Evolutionary conservation across 2,329 filamentous ascomycete species (phyloP).

Genomic region (Microdochium paspali): DNA sequence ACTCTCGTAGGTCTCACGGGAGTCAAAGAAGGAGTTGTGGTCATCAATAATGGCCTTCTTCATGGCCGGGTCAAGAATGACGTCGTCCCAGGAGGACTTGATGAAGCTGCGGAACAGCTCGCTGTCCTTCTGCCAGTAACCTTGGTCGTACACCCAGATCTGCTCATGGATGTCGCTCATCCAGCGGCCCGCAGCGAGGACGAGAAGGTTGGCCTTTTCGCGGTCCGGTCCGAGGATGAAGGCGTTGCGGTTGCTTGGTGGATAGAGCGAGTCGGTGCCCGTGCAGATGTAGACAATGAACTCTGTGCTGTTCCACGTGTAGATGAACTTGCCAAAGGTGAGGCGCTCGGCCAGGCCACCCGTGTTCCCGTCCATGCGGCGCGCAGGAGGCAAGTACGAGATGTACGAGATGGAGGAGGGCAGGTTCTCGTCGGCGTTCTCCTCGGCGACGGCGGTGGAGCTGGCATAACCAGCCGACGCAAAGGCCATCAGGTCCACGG

Average conservation of each 20-base stretch:
- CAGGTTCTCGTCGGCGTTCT: constrained; percentile 12
- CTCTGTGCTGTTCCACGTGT: constrained; percentile 28
- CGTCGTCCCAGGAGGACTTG: constrained; percentile 51
- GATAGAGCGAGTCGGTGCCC: constrained; percentile 26
- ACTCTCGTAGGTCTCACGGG: constrained; percentile 44
- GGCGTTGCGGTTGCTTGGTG: constrained; percentile 20
- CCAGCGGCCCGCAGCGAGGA: constrained; percentile 47
- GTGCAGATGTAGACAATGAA: constrained; percentile 34
- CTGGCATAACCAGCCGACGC: constrained; percentile 28
- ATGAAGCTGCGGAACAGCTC: constrained; percentile 49
- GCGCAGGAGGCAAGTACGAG: constrained; percentile 26
- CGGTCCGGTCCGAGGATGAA: constrained; percentile 27
- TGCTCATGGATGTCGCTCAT: constrained; percentile 48
- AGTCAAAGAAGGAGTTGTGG: constrained; percentile 55
- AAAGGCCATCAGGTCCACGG: constrained; percentile 29
- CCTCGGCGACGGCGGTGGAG: constrained; percentile 14
- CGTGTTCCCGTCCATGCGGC: constrained; percentile 21
- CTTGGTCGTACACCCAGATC: constrained; percentile 56
- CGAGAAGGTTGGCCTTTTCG: constrained; percentile 33
- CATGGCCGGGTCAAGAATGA: constrained; percentile 57
- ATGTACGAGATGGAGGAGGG: constrained; percentile 9
- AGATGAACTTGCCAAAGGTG: constrained; percentile 31
- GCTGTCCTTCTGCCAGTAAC: constrained; percentile 51
- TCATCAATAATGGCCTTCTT: constrained; percentile 56
- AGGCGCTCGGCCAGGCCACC: constrained; percentile 23